Evolutionary conservation across 495 filamentous ascomycete genomes (phyloP).

Genomic region (Aspergillus biplanus): DNA sequence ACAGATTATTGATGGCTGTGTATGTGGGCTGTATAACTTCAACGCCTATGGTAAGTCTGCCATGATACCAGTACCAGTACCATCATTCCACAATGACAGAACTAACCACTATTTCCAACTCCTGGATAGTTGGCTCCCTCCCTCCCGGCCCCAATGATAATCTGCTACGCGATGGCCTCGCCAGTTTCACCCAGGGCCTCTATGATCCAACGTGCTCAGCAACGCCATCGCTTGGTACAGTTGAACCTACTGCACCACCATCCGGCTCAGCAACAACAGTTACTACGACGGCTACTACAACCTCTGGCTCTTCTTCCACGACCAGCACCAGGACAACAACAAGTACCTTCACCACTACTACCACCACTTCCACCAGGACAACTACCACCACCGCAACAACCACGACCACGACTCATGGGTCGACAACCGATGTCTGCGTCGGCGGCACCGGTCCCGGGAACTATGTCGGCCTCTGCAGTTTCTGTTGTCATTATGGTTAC

Average conservation of each 20-base stretch:
- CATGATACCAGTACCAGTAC: too few relatives aligned
- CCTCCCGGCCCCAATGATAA: constrained; percentile 46
- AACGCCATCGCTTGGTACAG: constrained; percentile 39
- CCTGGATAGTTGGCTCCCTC: constrained; percentile 43
- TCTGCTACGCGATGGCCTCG: constrained; percentile 45
- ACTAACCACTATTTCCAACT: neutral
- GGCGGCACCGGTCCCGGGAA: constrained; percentile 45
- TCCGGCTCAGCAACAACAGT: constrained; percentile 17
- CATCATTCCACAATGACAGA: neutral
- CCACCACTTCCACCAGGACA: constrained; percentile 19
- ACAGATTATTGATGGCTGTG: constrained; percentile 53
- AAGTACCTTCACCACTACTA: constrained; percentile 12
- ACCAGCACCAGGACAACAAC: constrained; percentile 17
- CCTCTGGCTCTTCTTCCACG: neutral
- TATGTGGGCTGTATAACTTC: constrained; percentile 66
- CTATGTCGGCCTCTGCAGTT: constrained; percentile 45
- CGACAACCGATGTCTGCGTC: constrained; percentile 28
- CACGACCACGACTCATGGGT: neutral
- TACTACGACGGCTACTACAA: constrained; percentile 22
- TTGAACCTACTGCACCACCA: constrained; percentile 30
- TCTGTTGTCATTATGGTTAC: constrained; percentile 44
- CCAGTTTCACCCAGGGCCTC: constrained; percentile 47
- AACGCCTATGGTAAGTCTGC: constrained; percentile 52
- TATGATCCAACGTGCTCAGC: constrained; percentile 49
- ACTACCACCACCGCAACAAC: constrained; percentile 10